Percentiles rank a stretch among this genome's conserved stretches.
Conservation (phyloP, 495 filamentous ascomycete genomes). For the Aspergillus sclerotioniger region DNA sequence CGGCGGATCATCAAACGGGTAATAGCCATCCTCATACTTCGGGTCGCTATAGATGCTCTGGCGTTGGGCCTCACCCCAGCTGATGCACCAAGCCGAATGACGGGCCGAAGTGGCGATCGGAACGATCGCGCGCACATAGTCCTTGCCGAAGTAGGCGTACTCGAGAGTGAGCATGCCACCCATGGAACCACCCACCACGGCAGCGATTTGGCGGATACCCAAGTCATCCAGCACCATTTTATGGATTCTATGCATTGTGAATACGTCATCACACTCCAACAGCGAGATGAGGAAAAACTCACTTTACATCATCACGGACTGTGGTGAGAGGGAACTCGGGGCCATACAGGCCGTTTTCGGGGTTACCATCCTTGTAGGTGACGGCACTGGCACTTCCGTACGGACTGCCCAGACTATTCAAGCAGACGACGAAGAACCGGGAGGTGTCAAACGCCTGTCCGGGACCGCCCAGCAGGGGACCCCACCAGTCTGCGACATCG, state of each 20-base stretch:
- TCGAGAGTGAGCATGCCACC: slow-evolving; percentile 96
- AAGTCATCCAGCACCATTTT: slow-evolving; percentile 87
- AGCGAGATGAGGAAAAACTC: slow-evolving; percentile 24
- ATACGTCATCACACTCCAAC: slow-evolving; percentile 25
- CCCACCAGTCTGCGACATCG: slow-evolving; percentile 98
- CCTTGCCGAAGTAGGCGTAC: slow-evolving; percentile 93
- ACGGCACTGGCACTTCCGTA: slow-evolving; percentile 96
- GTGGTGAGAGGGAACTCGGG: slow-evolving; percentile 97
- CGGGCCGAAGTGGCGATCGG: slow-evolving; percentile 93
- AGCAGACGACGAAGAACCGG: slow-evolving; percentile 89
- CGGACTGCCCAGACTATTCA: slow-evolving; percentile 94
- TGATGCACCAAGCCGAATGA: slow-evolving; percentile 98
- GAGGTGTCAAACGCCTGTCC: slow-evolving; percentile 90
- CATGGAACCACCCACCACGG: slow-evolving; percentile 95
- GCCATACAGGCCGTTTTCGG: slow-evolving; percentile 74
- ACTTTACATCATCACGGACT: slow-evolving; percentile 93
- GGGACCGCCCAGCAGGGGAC: slow-evolving; percentile 82
- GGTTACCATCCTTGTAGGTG: slow-evolving; percentile 78
- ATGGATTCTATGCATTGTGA: slow-evolving; percentile 61
- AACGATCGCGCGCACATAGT: slow-evolving; percentile 88
- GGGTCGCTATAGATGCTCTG: slow-evolving; percentile 98
- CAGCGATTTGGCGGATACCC: slow-evolving; percentile 80
- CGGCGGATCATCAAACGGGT: slow-evolving; percentile 79
- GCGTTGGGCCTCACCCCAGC: slow-evolving; percentile 95
- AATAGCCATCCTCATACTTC: slow-evolving; percentile 97